Evolutionary conservation across 169 alveolate species (phyloP).

Genomic region (Plasmodium gonderi): DNA sequence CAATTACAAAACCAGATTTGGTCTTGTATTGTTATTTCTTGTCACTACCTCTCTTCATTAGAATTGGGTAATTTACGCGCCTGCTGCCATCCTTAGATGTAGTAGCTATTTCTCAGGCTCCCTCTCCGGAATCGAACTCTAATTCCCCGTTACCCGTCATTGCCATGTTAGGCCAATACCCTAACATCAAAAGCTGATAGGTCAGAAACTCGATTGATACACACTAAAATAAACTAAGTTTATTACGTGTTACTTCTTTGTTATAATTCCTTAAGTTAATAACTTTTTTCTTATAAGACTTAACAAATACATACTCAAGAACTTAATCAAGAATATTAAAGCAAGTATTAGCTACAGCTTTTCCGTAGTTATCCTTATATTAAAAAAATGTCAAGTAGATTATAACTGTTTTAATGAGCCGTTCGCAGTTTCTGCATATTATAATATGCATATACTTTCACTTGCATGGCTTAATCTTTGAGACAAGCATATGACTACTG

Average conservation of each 20-base stretch:
- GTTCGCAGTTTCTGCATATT: slow-evolving; percentile 85
- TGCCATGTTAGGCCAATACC: slow-evolving; percentile 94
- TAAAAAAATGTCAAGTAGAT: slow-evolving; percentile 74
- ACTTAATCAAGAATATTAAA: background rate
- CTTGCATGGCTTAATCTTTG: slow-evolving; percentile 96
- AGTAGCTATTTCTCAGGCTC: slow-evolving; percentile 94
- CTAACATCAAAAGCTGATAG: slow-evolving; percentile 88
- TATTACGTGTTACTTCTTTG: slow-evolving; percentile 75
- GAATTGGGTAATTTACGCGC: slow-evolving; percentile 96
- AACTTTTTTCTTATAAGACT: slow-evolving; percentile 34
- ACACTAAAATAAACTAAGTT: slow-evolving; percentile 35
- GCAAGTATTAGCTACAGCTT: slow-evolving; percentile 77
- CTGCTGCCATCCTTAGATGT: slow-evolving; percentile 98
- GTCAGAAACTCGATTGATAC: slow-evolving; percentile 75
- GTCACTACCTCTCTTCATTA: slow-evolving; percentile 96
- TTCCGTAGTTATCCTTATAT: slow-evolving; percentile 77
- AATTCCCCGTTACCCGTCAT: slow-evolving; percentile 95
- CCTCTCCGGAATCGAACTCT: slow-evolving; percentile 97
- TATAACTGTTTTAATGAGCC: slow-evolving; percentile 87
- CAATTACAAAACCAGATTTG: slow-evolving; percentile 86
- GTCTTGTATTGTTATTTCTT: slow-evolving; percentile 92
- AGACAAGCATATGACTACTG: slow-evolving; percentile 97
- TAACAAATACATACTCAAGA: slow-evolving; percentile 37
- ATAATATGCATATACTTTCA: slow-evolving; percentile 86
- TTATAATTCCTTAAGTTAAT: slow-evolving; percentile 63